Base-by-base conservation (phyloP, 805 yeast species). In the Yamadazyma sp. region DNA sequence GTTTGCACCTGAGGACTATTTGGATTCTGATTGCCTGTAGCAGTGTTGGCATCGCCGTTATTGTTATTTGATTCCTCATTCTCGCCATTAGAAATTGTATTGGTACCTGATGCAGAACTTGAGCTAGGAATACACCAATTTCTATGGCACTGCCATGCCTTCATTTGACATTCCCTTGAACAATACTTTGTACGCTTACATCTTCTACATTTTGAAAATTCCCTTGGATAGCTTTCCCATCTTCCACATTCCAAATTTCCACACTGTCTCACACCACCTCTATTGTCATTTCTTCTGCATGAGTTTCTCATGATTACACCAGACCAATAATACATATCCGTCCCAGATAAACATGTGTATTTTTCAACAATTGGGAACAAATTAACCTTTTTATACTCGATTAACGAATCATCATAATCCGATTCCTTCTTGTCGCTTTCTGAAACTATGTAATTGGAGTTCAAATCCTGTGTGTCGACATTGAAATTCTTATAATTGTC, bases 231-330 rank as follows among this genome's bases (percentile, higher is more conserved):
- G 30, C 75, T 76, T 59, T 91, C 98, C 98, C 98, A 91, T 53
- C 75, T 80, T 8, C 97, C 97, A 62, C 98, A 91, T 18, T 79
- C 83, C 48, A 88, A 84, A 55, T 82, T 82, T 1, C 97, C 96
- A 60, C 98, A 91, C 61, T 93, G 98, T 35, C 98, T 73, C 20
- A 91, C 83, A 1, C 97, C 96, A 12, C 91, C 91, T 39, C 82
- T 74, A 27, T 73, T 58, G 53, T 89, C 97, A 56, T 91, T 93
- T 51, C 89, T 80, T 38, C 97, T 75, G 55, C 96, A 91, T 1
- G 96, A 88, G 58, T 93, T 93, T 36, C 98, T 72, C 89, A 93
- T 93, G 25, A 89, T 87, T n/a, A 91, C 95, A 3, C 96, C 93
- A 2, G 97, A 86, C 98, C 98, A 91, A 59, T 89, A 88, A 47